Percentiles rank a stretch among this genome's conserved stretches.
phyloP scores from a whole-genome alignment of 257 asterid species.

The Nicotiana tabacum region DNA sequence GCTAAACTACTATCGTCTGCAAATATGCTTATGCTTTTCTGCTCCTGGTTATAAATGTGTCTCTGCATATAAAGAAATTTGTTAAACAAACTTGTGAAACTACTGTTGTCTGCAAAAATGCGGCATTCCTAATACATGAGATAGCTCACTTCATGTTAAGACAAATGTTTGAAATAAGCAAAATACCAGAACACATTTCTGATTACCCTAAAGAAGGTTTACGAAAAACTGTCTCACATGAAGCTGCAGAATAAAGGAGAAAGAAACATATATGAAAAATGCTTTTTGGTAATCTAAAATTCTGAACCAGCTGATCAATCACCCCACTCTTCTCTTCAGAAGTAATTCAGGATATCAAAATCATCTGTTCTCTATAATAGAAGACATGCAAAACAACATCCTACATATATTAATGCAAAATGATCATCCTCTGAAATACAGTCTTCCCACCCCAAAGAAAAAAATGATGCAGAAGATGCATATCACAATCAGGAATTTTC shows the following conservation, averaged over 20 bases:
- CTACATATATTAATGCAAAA: not conserved
- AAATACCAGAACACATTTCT: not conserved
- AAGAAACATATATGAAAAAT: not conserved
- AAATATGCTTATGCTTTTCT: conserved; percentile 55
- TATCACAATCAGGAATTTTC: not conserved
- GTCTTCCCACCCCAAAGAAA: not conserved
- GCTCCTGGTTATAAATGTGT: conserved; percentile 65
- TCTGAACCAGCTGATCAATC: not conserved
- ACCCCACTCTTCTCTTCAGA: not conserved
- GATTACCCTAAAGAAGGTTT: not conserved
- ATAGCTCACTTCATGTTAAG: not conserved
- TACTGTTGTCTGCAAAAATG: not conserved
- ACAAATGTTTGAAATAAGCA: not conserved
- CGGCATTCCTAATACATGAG: not conserved
- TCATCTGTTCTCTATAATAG: not conserved
- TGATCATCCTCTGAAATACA: not conserved
- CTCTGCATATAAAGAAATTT: conserved; percentile 41
- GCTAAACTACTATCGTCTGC: conserved; percentile 83
- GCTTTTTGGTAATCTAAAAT: not conserved
- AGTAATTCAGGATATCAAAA: not conserved
- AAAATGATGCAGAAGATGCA: not conserved
- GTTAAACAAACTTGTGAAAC: not conserved
- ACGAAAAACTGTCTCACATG: not conserved
- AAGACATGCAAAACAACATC: not conserved
- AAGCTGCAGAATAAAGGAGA: not conserved